Conservation (phyloP, 352 stramenopile species). For the Phytophthora kernoviae region DNA sequence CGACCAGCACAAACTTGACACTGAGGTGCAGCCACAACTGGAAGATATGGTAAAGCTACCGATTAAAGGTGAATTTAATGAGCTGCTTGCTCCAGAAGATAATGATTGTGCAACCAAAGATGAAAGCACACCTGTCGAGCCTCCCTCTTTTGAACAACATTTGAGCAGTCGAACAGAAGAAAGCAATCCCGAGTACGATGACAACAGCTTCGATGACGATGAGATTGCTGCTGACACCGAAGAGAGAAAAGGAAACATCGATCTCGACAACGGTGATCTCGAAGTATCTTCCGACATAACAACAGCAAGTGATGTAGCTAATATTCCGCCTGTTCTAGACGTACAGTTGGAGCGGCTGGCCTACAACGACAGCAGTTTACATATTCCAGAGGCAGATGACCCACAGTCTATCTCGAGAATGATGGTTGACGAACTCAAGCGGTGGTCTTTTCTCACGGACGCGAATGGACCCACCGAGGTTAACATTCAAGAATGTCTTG, state of each 20-base stretch:
- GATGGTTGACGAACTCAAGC: slow-evolving; percentile 31
- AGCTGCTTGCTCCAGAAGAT: slow-evolving; percentile 2
- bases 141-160: slow-evolving; percentile 8
- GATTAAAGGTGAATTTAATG: neutral
- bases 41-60: neutral
- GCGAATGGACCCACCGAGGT: slow-evolving; percentile 19
- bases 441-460: slow-evolving; percentile 31
- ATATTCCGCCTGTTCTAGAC: slow-evolving; percentile 2
- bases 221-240: slow-evolving; percentile 8
- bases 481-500: slow-evolving; percentile 18
- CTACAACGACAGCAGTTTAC: slow-evolving; percentile 1
- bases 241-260: slow-evolving; percentile 7
- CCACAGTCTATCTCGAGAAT: slow-evolving; percentile 19
- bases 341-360: slow-evolving; percentile 1
- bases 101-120: neutral
- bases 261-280: slow-evolving; percentile 1
- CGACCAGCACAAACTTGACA: neutral
- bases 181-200: slow-evolving; percentile 34
- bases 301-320: neutral
- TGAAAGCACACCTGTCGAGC: neutral
- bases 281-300: neutral
- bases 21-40: neutral
- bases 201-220: slow-evolving; percentile 62
- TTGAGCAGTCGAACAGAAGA: slow-evolving; percentile 16
- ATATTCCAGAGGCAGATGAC: slow-evolving; percentile 8